phyloP scores from a whole-genome alignment of 78 protist species.

The Reticulomyxa filosa region DNA sequence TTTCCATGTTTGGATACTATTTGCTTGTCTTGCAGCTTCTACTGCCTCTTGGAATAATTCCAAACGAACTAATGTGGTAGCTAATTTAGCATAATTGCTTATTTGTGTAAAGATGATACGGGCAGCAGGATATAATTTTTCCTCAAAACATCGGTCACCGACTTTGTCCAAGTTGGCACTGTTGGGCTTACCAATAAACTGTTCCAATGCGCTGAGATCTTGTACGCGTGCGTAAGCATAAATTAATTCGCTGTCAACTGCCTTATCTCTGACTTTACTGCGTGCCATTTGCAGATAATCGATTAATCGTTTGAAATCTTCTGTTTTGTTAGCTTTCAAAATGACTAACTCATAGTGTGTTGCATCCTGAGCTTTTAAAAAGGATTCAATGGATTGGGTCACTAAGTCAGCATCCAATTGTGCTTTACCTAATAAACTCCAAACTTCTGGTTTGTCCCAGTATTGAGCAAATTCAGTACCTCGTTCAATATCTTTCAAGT shows the following conservation, averaged over 20 bases:
- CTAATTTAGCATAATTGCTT: constrained; percentile 66
- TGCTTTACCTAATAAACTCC: constrained; percentile 68
- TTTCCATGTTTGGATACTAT: constrained; percentile 76
- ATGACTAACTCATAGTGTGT: constrained; percentile 17
- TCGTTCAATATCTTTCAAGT: constrained; percentile 59
- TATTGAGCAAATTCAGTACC: constrained; percentile 86
- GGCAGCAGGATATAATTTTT: constrained; percentile 81
- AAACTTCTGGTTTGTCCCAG: constrained; percentile 66
- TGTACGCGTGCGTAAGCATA: constrained; percentile 66
- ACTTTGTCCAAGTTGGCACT: constrained; percentile 32
- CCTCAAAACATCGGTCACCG: constrained; percentile 90
- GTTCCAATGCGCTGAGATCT: constrained; percentile 84
- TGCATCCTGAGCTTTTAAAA: constrained; percentile 67
- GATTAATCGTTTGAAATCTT: constrained; percentile 44
- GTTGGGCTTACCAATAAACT: constrained; percentile 74
- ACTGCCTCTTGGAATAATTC: constrained; percentile 69
- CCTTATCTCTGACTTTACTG: constrained; percentile 52
- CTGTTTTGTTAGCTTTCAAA: constrained; percentile 33
- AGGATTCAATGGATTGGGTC: constrained; percentile 47
- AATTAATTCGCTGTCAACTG: constrained; percentile 82
- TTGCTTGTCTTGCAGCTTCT: constrained; percentile 95
- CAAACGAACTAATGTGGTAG: constrained; percentile 70
- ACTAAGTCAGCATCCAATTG: constrained; percentile 57
- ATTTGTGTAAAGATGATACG: constrained; percentile 67
- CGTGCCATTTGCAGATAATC: constrained; percentile 75